Evolutionary conservation across 2,329 filamentous ascomycete species (phyloP), one percentile per base, ranked within the genome.

Genomic region (Polytolypa hystricis): DNA sequence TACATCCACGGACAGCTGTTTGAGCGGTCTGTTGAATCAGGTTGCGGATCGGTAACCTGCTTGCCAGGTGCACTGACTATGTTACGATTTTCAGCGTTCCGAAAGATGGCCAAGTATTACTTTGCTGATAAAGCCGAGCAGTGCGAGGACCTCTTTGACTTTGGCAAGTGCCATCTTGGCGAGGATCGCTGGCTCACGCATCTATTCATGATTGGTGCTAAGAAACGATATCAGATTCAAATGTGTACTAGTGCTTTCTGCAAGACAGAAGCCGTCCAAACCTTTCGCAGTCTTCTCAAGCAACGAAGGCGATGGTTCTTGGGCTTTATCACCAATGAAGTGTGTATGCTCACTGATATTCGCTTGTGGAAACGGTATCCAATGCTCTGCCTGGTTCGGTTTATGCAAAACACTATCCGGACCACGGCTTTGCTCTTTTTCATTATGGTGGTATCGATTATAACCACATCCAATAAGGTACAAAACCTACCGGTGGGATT

Each of bases 171-270:
- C 51, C 87, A 96, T 62, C 64, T 96, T 29, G 91, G 91, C 26
- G 91, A 96, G 60, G 91, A 98, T 61, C 74, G 89, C 44, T 96
- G 89, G 87, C 72, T 96, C 39, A 98, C 89, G 1, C 91, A 98
- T 66, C 71, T 98, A 40, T 95, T 98, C 69, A 98, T 98, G 91
- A 91, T 96, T 52, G 87, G 86, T 16, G 87, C 89, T 30, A 84
- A 86, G 64, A 78, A 93, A 57, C 74, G 84, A 27, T 93, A 93
- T 58, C 91, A 96, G 61, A 95, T 96, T 43, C 85, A 93, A 61
- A 89, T 96, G 79, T 95, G 91, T 60, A 94, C 87, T 1, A 89
- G 85, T 37, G 91, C 89, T 5, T 96, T 96, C 58, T 96, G 91
- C 73, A 96, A 96, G 64, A 96, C 91, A 0, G 89, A 96, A 60